phyloP scores from a whole-genome alignment of 2,329 filamentous ascomycete species.

The Aureobasidium sp. region DNA sequence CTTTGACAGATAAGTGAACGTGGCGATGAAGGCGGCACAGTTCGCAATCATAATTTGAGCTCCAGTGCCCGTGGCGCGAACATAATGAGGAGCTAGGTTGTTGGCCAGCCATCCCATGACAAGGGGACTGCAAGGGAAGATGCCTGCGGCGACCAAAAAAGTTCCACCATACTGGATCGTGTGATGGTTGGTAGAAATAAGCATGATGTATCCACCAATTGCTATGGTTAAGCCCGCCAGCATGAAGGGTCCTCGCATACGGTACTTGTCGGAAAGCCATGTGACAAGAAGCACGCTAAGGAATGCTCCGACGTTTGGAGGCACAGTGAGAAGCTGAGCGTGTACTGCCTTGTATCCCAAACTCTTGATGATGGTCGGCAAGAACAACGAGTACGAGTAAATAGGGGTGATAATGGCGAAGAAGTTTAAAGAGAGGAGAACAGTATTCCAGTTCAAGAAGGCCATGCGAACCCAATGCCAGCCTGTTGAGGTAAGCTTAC shows the following conservation, averaged over 20 bases:
- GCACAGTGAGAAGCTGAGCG: constrained; percentile 32
- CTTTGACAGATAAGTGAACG: constrained; percentile 34
- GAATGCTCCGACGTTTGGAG: constrained; percentile 31
- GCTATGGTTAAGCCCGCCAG: constrained; percentile 27
- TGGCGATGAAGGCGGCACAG: constrained; percentile 33
- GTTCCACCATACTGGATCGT: constrained; percentile 32
- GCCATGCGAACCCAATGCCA: constrained; percentile 22
- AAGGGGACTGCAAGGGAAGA: constrained; percentile 28
- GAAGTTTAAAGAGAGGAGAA: constrained; percentile 21
- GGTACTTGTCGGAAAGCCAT: constrained; percentile 29
- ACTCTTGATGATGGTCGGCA: constrained; percentile 39
- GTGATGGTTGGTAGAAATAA: constrained; percentile 27
- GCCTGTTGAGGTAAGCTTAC: neutral
- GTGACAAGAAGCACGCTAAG: constrained; percentile 29
- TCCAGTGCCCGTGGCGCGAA: constrained; percentile 31
- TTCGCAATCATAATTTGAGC: constrained; percentile 33
- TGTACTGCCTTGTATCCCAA: constrained; percentile 36
- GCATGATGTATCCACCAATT: constrained; percentile 32
- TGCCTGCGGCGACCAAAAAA: constrained; percentile 29
- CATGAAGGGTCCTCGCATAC: constrained; percentile 30
- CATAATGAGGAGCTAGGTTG: constrained; percentile 33
- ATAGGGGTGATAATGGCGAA: constrained; percentile 25
- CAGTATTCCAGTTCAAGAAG: constrained; percentile 22
- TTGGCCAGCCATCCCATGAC: constrained; percentile 33
- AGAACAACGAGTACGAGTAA: constrained; percentile 41